Evolutionary conservation across 148 eudicot genomes (phyloP).

Genomic region (Vaccinium corymbosum): DNA sequence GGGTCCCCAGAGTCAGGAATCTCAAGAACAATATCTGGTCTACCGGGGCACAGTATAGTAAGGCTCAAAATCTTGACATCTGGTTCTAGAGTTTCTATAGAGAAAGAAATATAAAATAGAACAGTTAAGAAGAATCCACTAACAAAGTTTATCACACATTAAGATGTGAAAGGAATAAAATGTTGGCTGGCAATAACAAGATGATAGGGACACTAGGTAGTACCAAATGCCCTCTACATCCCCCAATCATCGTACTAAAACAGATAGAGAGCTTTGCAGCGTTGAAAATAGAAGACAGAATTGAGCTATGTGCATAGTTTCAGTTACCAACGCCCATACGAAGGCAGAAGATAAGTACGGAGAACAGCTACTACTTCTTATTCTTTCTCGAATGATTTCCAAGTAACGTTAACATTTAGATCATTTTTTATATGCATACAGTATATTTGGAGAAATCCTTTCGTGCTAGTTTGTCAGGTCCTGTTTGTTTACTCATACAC

Average conservation of each 20-base stretch:
- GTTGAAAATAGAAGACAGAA: not conserved
- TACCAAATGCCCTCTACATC: not conserved
- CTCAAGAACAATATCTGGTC: conserved; percentile 55
- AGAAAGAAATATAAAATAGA: not conserved
- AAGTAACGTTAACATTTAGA: not conserved
- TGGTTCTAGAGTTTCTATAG: conserved; percentile 54
- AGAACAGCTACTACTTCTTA: not conserved
- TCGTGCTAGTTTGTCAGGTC: not conserved
- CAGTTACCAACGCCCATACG: not conserved
- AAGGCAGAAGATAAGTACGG: not conserved
- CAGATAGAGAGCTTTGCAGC: not conserved
- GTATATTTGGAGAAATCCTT: not conserved
- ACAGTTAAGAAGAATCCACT: not conserved
- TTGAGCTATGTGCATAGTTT: not conserved
- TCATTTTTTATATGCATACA: too few relatives aligned
- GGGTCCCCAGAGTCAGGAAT: conserved; percentile 53
- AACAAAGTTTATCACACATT: not conserved
- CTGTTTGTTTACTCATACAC: not conserved
- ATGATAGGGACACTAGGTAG: not conserved
- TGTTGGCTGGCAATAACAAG: conserved; percentile 3
- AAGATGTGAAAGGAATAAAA: not conserved
- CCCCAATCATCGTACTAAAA: not conserved
- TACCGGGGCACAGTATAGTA: conserved; percentile 53
- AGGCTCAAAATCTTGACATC: conserved; percentile 69
- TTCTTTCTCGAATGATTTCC: not conserved